A percentile compares a stretch with the other conserved stretches of the same genome.
Conservation (phyloP, 345 rosid species). For the Populus deltoides region DNA sequence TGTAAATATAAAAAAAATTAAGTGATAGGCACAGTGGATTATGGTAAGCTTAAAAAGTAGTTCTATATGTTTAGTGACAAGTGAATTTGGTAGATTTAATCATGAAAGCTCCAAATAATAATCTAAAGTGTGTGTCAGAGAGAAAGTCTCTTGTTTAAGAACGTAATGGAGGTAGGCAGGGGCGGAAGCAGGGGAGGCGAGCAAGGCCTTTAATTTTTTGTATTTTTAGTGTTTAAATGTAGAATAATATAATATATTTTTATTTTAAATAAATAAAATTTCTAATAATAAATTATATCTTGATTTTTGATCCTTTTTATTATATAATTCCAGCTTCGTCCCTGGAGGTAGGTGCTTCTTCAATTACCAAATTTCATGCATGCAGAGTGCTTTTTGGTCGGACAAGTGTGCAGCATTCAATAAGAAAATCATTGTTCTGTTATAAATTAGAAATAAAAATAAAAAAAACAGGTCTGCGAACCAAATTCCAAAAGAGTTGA, state of each 20-base stretch:
- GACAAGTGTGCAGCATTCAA: neutral
- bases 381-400: neutral
- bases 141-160: neutral
- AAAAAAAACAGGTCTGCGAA: no score
- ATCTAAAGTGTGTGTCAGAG: neutral
- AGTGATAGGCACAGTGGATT: neutral
- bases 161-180: constrained; percentile 13
- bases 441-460: no score
- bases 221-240: no score
- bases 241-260: no score
- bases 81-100: constrained; percentile 9
- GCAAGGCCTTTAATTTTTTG: no score
- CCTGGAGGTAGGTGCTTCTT: constrained; percentile 10
- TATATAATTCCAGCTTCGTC: no score
- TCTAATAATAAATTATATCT: no score
- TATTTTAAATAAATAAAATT: no score
- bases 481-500: neutral
- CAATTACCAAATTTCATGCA: neutral
- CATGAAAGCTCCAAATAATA: neutral
- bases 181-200: no score
- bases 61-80: neutral
- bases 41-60: neutral
- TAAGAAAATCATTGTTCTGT: neutral
- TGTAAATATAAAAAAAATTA: no score
- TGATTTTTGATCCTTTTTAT: no score